Evolutionary conservation across 1,284 basidiomycete species (phyloP).

Genomic region (Cryptococcus maquisensis): DNA sequence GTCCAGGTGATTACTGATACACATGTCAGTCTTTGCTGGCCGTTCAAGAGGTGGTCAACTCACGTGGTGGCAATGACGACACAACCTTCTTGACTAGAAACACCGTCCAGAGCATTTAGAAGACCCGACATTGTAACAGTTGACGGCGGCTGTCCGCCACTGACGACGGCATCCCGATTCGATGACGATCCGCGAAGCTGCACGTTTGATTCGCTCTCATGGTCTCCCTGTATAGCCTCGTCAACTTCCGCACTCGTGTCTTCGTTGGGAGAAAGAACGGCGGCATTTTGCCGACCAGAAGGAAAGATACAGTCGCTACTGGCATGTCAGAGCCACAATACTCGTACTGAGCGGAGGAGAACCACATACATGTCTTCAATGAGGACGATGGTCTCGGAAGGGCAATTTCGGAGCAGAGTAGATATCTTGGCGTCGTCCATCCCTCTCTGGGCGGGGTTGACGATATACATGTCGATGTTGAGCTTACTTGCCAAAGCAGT

Average conservation of each 20-base stretch:
- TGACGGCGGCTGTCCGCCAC: conserved; percentile 14
- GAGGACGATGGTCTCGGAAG: conserved; percentile 23
- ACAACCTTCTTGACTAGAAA: conserved; percentile 26
- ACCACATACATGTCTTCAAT: conserved; percentile 35
- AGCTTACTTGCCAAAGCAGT: conserved; percentile 29
- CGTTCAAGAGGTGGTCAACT: background rate
- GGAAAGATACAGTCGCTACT: conserved; percentile 16
- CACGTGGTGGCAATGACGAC: conserved; percentile 14
- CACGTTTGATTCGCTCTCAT: background rate
- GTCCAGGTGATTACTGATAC: conserved; percentile 22
- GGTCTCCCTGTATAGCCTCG: background rate
- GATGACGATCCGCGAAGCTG: background rate
- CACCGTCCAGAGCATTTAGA: conserved; percentile 35
- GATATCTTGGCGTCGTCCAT: conserved; percentile 34
- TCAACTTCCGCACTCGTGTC: background rate
- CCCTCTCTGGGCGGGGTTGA: conserved; percentile 28
- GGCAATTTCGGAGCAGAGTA: conserved; percentile 25
- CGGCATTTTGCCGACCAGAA: background rate
- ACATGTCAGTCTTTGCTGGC: background rate
- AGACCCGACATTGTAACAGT: conserved; percentile 32
- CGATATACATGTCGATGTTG: conserved; percentile 26
- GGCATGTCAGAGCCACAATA: background rate
- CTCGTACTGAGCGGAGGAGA: background rate
- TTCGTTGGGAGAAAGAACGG: background rate
- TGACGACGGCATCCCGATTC: conserved; percentile 3